Evolutionary conservation across 441 rosid genomes (phyloP), one percentile per base, ranked within the genome.

Genomic region (Dalechampia spathulata): DNA sequence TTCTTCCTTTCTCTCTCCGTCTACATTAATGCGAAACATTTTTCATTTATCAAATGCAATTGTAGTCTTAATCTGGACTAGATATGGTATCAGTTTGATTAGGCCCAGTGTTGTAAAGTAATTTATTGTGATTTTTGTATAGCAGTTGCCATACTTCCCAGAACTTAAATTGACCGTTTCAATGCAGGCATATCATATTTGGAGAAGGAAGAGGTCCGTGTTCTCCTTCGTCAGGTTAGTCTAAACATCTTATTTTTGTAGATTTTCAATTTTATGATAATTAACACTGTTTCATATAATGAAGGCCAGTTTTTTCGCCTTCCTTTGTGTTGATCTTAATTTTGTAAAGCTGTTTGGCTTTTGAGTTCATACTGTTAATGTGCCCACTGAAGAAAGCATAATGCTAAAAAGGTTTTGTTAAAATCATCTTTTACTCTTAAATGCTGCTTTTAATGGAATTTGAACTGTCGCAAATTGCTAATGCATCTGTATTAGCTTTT

Each of bases 191-290:
- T 80, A 68, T 80, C 95, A 14, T 92, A 86, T 76, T 69, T 75
- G 21, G 96, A 92, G 90, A 92, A 92, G 76, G 96, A 86, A 79
- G 96, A 92, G 75, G 94, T 92, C 16, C 95, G 98, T 46, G 61
- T 79, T 51, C 89, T 85, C 63, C 89, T 92, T 67, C 78, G 95
- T 49, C 82, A 88, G 98, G 98, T 92, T 68, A 51, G 69, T 71
- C 61, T 42, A 40, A 47, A 45, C 54, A 43, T 61, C 61, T 71
- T 22, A 22, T 23, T 22, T n/a, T 23, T 22, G 14, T 20, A 14
- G 41, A 43, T n/a, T 13, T 27, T 42, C 11, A 14, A n/a, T 25
- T 55, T 27, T 40, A 26, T 7, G 7, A 3, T 40, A 9, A 55
- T 55, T 19, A 2, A 40, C n/a, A n/a, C n/a, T n/a, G n/a, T n/a